These are phyloP conservation scores for Suillus hirtellus DNA, from an alignment of 768 basidiomycete species.

Conservation along the genomic window DNA sequence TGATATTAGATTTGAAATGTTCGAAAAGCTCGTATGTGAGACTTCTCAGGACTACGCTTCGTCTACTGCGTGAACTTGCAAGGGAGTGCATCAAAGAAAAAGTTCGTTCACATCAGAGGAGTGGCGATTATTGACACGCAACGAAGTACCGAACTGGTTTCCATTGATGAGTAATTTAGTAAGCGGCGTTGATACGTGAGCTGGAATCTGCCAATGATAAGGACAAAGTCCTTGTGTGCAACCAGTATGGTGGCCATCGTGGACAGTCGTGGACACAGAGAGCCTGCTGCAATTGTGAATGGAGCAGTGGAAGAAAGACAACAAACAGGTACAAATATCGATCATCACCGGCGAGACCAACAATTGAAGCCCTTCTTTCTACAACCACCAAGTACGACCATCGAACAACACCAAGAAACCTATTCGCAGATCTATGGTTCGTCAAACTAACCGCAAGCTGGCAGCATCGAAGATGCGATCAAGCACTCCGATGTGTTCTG, in stretches of 20 bases:
- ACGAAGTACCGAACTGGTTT: not conserved
- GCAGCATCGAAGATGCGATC: constrained; percentile 30
- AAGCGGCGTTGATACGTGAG: not conserved
- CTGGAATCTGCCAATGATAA: not conserved
- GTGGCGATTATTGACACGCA: not conserved
- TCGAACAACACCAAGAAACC: constrained; percentile 12
- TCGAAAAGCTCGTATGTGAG: not conserved
- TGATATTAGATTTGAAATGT: not conserved
- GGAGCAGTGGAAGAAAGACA: not conserved
- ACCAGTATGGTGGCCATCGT: not conserved
- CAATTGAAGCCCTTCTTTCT: not conserved
- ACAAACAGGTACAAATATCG: constrained; percentile 11
- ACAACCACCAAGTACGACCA: constrained; percentile 4
- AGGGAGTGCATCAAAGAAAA: not conserved
- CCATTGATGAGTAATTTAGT: no score
- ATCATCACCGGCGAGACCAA: not conserved
- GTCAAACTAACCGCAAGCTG: constrained; percentile 22
- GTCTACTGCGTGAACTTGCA: not conserved
- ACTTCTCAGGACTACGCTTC: not conserved
- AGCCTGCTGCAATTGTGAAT: no score
- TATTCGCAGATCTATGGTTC: constrained; percentile 19
- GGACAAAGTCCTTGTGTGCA: not conserved
- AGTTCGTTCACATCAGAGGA: not conserved
- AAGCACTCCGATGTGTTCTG: constrained; percentile 22
- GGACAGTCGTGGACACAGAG: not conserved